Evolutionary conservation across 208 protist genomes (phyloP).

Genomic region (Wallacemonas sp.): DNA sequence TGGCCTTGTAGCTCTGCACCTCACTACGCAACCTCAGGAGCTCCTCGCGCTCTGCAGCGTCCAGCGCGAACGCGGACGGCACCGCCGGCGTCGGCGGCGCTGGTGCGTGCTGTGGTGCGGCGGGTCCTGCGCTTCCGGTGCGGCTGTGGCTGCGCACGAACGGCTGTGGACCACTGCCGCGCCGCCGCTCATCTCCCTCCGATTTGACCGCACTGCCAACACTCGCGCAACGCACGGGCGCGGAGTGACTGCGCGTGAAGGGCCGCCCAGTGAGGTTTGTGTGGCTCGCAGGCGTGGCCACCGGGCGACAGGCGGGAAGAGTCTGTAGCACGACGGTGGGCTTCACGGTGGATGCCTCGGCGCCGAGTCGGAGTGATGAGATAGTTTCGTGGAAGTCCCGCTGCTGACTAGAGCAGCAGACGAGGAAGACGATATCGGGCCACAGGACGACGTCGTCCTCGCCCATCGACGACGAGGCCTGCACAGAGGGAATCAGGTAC

Average conservation of each 20-base stretch:
- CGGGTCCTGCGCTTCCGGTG: not conserved
- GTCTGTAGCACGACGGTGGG: conserved; percentile 27
- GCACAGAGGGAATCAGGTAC: conserved; percentile 33
- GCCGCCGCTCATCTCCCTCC: not conserved
- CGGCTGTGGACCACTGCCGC: not conserved
- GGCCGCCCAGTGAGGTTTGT: conserved; percentile 8
- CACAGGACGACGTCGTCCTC: not conserved
- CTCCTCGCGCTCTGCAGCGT: conserved; percentile 6
- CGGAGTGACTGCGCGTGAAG: not conserved
- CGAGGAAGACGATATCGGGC: conserved; percentile 20
- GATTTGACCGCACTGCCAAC: not conserved
- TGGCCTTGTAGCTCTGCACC: conserved; percentile 38
- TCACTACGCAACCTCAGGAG: conserved; percentile 13
- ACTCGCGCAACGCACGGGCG: not conserved
- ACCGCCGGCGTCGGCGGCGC: not conserved
- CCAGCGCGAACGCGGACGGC: not conserved
- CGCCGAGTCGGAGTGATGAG: conserved; percentile 62
- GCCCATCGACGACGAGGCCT: not conserved
- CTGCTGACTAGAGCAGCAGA: conserved; percentile 71
- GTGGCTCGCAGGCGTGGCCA: conserved; percentile 6
- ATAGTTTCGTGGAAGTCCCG: conserved; percentile 71
- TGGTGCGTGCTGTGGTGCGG: not conserved
- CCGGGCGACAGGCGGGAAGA: conserved; percentile 10
- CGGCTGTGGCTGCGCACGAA: not conserved
- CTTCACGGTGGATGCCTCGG: conserved; percentile 54